Evolutionary conservation across 164 flowering plant species (phyloP).

Genomic region (Buxus sempervirens): DNA sequence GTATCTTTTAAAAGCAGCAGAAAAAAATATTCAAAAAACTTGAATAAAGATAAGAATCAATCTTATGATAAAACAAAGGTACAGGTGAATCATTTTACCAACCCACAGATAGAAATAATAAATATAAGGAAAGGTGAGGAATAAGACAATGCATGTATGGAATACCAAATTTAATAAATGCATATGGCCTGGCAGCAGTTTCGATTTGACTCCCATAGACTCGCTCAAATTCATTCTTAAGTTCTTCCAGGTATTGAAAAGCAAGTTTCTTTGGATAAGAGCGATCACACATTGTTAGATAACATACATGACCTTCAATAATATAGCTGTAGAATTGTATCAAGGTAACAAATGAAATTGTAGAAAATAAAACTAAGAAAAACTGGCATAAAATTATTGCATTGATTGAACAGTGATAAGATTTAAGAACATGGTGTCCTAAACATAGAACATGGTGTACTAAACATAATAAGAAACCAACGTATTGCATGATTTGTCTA

Average conservation of each 20-base stretch:
- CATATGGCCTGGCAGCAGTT: constrained; percentile 96
- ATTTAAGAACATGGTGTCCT: not conserved
- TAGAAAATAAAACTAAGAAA: not conserved
- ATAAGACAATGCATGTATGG: not conserved
- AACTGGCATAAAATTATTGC: not conserved
- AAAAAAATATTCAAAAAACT: constrained; percentile 4
- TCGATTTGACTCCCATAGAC: constrained; percentile 81
- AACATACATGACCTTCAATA: constrained; percentile 89
- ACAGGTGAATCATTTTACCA: too few relatives aligned
- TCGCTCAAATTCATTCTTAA: constrained; percentile 87
- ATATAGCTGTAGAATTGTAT: constrained; percentile 59
- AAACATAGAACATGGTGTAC: not conserved
- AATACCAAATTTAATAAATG: constrained; percentile 85
- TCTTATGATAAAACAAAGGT: not conserved
- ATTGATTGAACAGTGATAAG: not conserved
- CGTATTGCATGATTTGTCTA: too few relatives aligned
- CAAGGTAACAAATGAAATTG: constrained; percentile 31
- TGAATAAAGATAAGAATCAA: constrained; percentile 1
- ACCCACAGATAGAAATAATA: too few relatives aligned
- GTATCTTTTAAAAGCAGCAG: constrained; percentile 48
- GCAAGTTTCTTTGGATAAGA: constrained; percentile 93
- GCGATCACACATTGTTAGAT: constrained; percentile 91
- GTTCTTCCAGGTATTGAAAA: constrained; percentile 85
- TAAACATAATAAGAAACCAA: too few relatives aligned
- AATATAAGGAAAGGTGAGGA: not conserved